Conservation (phyloP, 2,329 filamentous ascomycete species). For the Paraphaeosphaeria minitans region DNA sequence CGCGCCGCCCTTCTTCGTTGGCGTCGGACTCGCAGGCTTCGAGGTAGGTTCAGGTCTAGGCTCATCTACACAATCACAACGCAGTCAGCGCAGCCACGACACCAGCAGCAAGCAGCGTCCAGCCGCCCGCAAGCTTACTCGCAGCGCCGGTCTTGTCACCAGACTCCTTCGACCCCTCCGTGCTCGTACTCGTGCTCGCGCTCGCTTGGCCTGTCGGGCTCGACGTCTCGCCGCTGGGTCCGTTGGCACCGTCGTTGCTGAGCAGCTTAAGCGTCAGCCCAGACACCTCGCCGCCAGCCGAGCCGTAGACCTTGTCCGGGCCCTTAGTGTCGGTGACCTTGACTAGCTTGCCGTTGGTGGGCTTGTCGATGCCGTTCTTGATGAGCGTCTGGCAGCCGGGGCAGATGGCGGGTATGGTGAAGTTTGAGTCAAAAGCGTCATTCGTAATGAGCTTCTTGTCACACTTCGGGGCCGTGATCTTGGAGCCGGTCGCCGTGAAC, state of each 20-base stretch:
- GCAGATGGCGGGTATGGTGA: conserved; percentile 72
- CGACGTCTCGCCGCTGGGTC: conserved; percentile 53
- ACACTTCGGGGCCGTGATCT: conserved; percentile 68
- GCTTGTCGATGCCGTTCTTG: conserved; percentile 71
- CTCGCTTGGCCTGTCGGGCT: conserved; percentile 17
- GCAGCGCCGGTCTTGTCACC: background rate
- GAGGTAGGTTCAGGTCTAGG: background rate
- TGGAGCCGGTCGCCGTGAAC: conserved; percentile 65
- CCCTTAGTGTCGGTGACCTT: conserved; percentile 62
- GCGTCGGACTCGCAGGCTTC: background rate
- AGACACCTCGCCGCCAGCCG: conserved; percentile 63
- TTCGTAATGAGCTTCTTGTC: conserved; percentile 67
- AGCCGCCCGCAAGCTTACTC: conserved; percentile 14
- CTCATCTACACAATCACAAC: conserved; percentile 2
- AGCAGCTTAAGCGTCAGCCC: conserved; percentile 65
- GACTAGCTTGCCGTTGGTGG: conserved; percentile 63
- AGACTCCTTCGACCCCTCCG: background rate
- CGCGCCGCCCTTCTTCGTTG: background rate
- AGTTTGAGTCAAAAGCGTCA: conserved; percentile 73
- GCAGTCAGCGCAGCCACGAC: conserved; percentile 4
- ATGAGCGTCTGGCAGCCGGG: conserved; percentile 77
- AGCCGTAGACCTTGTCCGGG: conserved; percentile 61
- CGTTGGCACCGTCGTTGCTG: conserved; percentile 59
- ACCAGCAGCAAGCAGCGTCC: conserved; percentile 3
- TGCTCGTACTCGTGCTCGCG: background rate